phyloP scores from a whole-genome alignment of 148 eudicot species.

The Suaeda aralocaspica region DNA sequence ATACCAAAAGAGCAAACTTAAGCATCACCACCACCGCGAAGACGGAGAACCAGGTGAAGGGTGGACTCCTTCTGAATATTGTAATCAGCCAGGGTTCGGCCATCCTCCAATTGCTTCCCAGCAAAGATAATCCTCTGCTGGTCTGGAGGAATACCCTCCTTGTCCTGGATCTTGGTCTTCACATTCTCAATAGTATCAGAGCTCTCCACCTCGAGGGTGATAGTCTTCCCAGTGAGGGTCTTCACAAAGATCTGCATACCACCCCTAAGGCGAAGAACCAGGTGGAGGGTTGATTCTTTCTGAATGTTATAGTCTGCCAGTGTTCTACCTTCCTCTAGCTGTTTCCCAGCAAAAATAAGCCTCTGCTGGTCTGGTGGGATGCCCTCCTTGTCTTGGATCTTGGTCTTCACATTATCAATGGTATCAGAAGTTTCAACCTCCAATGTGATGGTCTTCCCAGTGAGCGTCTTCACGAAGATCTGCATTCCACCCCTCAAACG shows the following conservation, averaged over 20 bases:
- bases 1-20: no score
- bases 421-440: no score
- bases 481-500: conserved; percentile 10
- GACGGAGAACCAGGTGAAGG: conserved; percentile 15
- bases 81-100: conserved; percentile 17
- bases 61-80: conserved; percentile 25
- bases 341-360: neutral
- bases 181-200: conserved; percentile 16
- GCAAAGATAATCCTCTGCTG: conserved; percentile 19
- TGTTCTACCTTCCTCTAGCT: conserved; percentile 12
- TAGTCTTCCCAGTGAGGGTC: conserved; percentile 14
- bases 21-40: no score
- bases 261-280: conserved; percentile 6
- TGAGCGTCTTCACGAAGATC: conserved; percentile 20
- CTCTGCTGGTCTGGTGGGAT: no score
- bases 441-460: neutral
- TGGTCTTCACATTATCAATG: no score
- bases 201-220: conserved; percentile 17
- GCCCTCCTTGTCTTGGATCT: no score
- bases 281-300: conserved; percentile 6
- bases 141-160: conserved; percentile 17
- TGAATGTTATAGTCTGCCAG: conserved; percentile 9
- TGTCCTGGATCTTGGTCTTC: conserved; percentile 15
- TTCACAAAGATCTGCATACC: no score
- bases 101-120: conserved; percentile 16